phyloP scores from a whole-genome alignment of 179 eudicot genomes.

The Corrigiola litoralis region DNA sequence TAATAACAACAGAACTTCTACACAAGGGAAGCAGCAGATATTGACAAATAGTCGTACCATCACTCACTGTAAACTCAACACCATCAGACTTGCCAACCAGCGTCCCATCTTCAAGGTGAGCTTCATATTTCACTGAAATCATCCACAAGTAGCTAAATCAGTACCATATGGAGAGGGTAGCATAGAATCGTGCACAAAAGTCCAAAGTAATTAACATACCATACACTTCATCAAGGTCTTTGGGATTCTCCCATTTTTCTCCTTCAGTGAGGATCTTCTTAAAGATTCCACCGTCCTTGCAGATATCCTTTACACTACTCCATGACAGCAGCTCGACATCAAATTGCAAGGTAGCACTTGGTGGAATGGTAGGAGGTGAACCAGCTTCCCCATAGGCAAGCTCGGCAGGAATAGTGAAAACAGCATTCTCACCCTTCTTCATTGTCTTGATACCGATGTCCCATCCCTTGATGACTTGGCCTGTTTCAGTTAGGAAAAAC shows the following conservation, averaged over 20 bases:
- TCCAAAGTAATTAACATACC: conserved; percentile 36
- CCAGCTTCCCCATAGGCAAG: conserved; percentile 80
- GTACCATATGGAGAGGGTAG: not conserved
- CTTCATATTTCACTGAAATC: conserved; percentile 76
- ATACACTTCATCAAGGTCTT: conserved; percentile 78
- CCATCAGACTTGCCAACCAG: conserved; percentile 70
- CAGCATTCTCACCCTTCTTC: conserved; percentile 92
- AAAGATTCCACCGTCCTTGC: conserved; percentile 88
- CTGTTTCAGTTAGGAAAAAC: conserved; percentile 40
- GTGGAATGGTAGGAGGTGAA: conserved; percentile 82
- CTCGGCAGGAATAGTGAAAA: conserved; percentile 86
- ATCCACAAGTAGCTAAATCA: not conserved
- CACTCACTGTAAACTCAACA: conserved; percentile 70
- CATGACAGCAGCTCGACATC: conserved; percentile 85
- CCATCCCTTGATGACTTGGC: conserved; percentile 98
- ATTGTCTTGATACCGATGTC: conserved; percentile 83
- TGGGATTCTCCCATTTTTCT: conserved; percentile 94
- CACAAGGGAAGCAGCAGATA: not conserved
- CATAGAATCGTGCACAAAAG: not conserved
- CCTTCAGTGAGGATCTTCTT: conserved; percentile 76
- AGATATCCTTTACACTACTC: conserved; percentile 84
- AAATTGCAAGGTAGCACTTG: conserved; percentile 78
- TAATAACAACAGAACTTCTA: too few species aligned
- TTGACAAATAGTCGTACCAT: conserved; percentile 36
- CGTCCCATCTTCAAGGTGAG: conserved; percentile 75